A percentile compares a stretch with the other conserved stretches of the same genome.
Conservation (phyloP, 768 basidiomycete genomes). For the Leccinum uliginosum region DNA sequence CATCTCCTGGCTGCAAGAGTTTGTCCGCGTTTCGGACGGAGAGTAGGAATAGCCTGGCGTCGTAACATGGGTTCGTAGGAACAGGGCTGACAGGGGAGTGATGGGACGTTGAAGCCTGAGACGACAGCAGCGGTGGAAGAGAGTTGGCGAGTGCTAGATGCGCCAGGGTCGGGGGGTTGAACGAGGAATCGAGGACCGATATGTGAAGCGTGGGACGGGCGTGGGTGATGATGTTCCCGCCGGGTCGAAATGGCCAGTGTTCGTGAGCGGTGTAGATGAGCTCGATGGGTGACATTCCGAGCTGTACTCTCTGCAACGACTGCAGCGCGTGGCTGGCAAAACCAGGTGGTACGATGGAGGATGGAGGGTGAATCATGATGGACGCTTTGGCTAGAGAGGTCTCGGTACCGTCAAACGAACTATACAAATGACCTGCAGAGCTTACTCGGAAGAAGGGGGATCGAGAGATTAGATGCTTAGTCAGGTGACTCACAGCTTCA, state of each 20-base stretch:
- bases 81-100: neutral
- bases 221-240: conserved; percentile 6
- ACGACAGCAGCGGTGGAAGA: conserved; percentile 22
- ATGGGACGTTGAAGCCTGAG: neutral
- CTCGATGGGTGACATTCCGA: conserved; percentile 46
- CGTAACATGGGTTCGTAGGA: conserved; percentile 40
- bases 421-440: neutral
- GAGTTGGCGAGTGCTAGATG: conserved; percentile 73
- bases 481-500: conserved; percentile 10
- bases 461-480: conserved; percentile 25
- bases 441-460: conserved; percentile 1
- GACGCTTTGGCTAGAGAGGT: neutral
- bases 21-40: conserved; percentile 91
- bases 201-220: conserved; percentile 40
- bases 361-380: conserved; percentile 7
- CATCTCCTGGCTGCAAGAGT: conserved; percentile 61
- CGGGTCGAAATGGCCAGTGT: conserved; percentile 57
- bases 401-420: neutral
- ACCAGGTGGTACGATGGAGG: conserved; percentile 9
- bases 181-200: conserved; percentile 85
- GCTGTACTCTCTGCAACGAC: conserved; percentile 36
- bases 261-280: conserved; percentile 58
- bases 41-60: conserved; percentile 73
- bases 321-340: conserved; percentile 21
- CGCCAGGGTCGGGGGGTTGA: conserved; percentile 87